A percentile compares a stretch with the other conserved stretches of the same genome.
phyloP scores from a whole-genome alignment of 2,329 filamentous ascomycete species.

The Alternaria gaisen region DNA sequence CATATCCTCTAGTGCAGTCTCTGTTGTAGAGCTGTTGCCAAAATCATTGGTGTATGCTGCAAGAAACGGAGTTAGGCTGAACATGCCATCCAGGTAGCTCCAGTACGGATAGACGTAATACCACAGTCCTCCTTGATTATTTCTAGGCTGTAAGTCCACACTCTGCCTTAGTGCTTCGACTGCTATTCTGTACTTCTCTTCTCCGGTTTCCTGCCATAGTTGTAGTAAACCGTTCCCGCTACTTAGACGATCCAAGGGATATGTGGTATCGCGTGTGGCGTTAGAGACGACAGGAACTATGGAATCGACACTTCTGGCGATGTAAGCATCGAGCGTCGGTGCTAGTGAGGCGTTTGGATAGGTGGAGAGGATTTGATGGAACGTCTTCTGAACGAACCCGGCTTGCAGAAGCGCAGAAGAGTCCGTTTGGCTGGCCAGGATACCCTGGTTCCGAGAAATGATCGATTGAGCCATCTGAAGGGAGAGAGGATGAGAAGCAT shows the following conservation, averaged over 20 bases:
- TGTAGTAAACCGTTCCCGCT: constrained; percentile 38
- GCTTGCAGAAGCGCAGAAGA: constrained; percentile 39
- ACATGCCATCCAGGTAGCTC: constrained; percentile 65
- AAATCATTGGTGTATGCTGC: constrained; percentile 31
- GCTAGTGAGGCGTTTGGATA: background rate
- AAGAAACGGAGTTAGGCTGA: constrained; percentile 58
- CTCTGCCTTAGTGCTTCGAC: constrained; percentile 31
- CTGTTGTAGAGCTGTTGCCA: background rate
- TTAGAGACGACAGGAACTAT: constrained; percentile 19
- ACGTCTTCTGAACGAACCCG: constrained; percentile 47
- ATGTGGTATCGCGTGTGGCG: constrained; percentile 27
- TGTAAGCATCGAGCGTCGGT: constrained; percentile 15
- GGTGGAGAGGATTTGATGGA: constrained; percentile 29
- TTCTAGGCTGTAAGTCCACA: constrained; percentile 39
- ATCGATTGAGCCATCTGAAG: constrained; percentile 42
- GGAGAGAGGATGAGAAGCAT: constrained; percentile 16
- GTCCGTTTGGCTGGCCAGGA: constrained; percentile 30
- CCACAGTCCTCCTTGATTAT: constrained; percentile 44
- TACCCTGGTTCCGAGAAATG: constrained; percentile 44
- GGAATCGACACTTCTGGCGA: background rate
- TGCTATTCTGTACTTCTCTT: constrained; percentile 23
- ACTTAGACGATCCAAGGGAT: constrained; percentile 44
- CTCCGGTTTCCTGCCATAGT: constrained; percentile 21
- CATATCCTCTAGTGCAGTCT: constrained; percentile 23
- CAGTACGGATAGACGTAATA: constrained; percentile 59